Percentiles rank a stretch among this genome's conserved stretches.
These are phyloP conservation scores for Amylocarpus encephaloides DNA, from an alignment of 2,329 filamentous ascomycete genomes.

Conservation along the genomic window DNA sequence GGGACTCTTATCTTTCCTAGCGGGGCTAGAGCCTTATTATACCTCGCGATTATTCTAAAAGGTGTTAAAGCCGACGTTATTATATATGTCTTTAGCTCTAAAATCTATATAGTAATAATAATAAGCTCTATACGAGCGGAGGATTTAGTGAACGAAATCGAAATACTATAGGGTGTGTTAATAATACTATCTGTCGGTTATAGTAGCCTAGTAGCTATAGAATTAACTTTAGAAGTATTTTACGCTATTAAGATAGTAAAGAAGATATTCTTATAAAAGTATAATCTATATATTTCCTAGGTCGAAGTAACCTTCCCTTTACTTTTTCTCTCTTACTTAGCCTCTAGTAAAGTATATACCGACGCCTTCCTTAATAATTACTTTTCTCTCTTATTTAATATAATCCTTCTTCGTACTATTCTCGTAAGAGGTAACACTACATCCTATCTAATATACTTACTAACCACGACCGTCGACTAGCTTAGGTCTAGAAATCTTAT, in stretches of 20 bases:
- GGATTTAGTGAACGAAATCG: conserved; percentile 4
- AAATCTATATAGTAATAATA: conserved; percentile 2
- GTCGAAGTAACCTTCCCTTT: conserved; percentile 2
- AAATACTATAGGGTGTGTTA: conserved; percentile 4
- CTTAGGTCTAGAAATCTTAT: conserved; percentile 2
- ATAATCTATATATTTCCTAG: neutral
- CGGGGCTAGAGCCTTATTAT: conserved; percentile 3
- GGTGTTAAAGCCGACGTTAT: conserved; percentile 4
- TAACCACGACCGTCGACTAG: conserved; percentile 3
- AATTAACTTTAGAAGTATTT: conserved; percentile 1
- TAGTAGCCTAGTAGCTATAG: conserved; percentile 4
- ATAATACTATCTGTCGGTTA: conserved; percentile 3
- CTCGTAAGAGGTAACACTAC: conserved; percentile 4
- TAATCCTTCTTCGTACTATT: conserved; percentile 4
- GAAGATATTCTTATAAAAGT: conserved; percentile 3
- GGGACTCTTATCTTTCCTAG: conserved; percentile 1
- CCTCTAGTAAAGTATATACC: conserved; percentile 7
- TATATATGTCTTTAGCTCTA: conserved; percentile 7
- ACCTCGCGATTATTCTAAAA: conserved; percentile 7
- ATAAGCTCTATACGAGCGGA: conserved; percentile 1
- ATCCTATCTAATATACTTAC: conserved; percentile 11
- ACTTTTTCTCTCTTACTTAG: conserved; percentile 6
- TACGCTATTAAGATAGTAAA: conserved; percentile 3
- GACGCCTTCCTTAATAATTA: conserved; percentile 3
- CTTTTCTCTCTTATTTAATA: neutral